phyloP scores from a whole-genome alignment of 176 grass and related monocot genomes.

The Neostapfia colusana region DNA sequence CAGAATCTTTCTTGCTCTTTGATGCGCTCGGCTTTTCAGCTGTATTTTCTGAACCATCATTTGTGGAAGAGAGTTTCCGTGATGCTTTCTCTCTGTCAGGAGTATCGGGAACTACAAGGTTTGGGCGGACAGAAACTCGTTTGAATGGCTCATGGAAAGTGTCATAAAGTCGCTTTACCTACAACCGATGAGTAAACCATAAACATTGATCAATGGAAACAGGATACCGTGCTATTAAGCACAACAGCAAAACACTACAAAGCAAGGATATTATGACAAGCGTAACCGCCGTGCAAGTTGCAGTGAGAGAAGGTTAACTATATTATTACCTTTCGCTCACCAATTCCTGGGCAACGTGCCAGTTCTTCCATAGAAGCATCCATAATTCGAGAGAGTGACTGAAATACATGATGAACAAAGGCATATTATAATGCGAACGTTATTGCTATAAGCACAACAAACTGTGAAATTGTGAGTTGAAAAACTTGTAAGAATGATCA shows the following conservation, averaged over 20 bases:
- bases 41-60: slow-evolving; percentile 22
- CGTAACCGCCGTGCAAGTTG: not conserved
- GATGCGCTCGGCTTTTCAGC: slow-evolving; percentile 18
- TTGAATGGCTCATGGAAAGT: slow-evolving; percentile 94
- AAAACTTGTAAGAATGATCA: slow-evolving; percentile 14
- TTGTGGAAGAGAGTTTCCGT: slow-evolving; percentile 32
- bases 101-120: slow-evolving; percentile 62
- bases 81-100: slow-evolving; percentile 52
- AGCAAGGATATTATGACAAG: not conserved
- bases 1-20: slow-evolving; percentile 45
- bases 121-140: slow-evolving; percentile 43
- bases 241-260: slow-evolving; percentile 2
- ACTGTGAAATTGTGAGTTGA: not conserved
- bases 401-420: slow-evolving; percentile 10
- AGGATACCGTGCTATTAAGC: not conserved
- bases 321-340: slow-evolving; percentile 74
- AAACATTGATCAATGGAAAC: slow-evolving; percentile 11
- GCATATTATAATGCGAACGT: not conserved
- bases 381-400: slow-evolving; percentile 97
- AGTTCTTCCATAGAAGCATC: slow-evolving; percentile 97
- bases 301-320: not conserved
- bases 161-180: slow-evolving; percentile 91
- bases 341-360: slow-evolving; percentile 86
- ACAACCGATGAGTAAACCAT: slow-evolving; percentile 13
- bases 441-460: not conserved